These are phyloP conservation scores for Helianthus tuberosus DNA, from an alignment of 129 eudicot genomes.

Conservation along the genomic window DNA sequence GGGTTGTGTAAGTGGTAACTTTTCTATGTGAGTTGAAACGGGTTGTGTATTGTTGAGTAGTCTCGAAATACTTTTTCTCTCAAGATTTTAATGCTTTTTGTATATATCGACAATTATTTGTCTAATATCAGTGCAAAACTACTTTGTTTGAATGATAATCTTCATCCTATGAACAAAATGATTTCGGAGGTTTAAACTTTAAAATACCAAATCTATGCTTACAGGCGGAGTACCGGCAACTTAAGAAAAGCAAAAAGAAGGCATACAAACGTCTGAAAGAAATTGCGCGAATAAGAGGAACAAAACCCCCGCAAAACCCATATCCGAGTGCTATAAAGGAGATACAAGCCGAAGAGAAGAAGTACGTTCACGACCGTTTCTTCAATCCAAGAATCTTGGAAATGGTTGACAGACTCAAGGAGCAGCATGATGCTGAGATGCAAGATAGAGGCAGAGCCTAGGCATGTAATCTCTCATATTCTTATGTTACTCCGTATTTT, in stretches of 20 bases:
- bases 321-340: conserved; percentile 83
- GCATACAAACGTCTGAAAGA: conserved; percentile 78
- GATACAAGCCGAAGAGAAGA: conserved; percentile 85
- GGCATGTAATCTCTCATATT: conserved; percentile 23
- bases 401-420: conserved; percentile 56
- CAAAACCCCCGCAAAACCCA: conserved; percentile 81
- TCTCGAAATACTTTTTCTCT: neutral
- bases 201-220: conserved; percentile 8
- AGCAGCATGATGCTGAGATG: conserved; percentile 53
- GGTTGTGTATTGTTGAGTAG: neutral
- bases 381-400: conserved; percentile 46
- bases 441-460: conserved; percentile 40
- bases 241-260: conserved; percentile 67
- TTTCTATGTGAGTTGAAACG: neutral
- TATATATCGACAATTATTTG: neutral
- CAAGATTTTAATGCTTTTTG: neutral
- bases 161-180: neutral
- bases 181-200: neutral
- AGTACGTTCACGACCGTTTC: conserved; percentile 70
- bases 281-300: conserved; percentile 67
- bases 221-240: conserved; percentile 74
- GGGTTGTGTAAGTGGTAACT: neutral
- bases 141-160: neutral
- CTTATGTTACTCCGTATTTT: neutral
- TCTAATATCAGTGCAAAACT: neutral